Conservation (phyloP, 225 moss, liverwort and hornwort genomes). For the Pleurozium schreberi region DNA sequence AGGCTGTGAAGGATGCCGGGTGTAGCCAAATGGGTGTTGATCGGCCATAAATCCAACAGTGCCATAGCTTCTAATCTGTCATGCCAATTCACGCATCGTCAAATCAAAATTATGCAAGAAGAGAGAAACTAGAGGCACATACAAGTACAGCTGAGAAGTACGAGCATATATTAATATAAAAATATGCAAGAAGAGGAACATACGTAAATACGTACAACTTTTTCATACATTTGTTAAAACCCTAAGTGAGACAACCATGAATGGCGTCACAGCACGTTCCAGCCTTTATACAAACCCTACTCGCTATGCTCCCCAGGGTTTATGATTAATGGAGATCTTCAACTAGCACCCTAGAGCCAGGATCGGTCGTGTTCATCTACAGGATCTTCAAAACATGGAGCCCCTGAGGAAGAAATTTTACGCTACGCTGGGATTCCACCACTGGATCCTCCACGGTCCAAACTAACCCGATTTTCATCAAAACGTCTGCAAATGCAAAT, state of each 20-base stretch:
- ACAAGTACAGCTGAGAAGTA: neutral
- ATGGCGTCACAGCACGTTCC: neutral
- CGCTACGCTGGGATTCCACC: neutral
- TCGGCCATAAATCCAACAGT: constrained; percentile 28
- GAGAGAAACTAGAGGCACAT: neutral
- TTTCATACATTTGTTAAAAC: neutral
- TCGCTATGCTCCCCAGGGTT: neutral
- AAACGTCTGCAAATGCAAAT: neutral
- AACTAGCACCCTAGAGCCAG: neutral
- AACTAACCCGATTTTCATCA: neutral
- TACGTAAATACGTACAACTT: neutral
- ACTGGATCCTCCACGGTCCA: neutral
- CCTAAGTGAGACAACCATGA: neutral
- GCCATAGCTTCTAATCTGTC: constrained; percentile 22
- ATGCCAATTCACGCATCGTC: neutral
- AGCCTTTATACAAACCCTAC: neutral
- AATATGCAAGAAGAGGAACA: neutral
- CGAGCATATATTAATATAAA: neutral
- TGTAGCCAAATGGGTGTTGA: constrained; percentile 11
- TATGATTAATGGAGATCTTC: neutral
- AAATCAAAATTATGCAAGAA: neutral
- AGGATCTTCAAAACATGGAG: neutral
- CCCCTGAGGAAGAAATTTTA: neutral
- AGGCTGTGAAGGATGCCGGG: constrained; percentile 32
- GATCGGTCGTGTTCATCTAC: neutral